Evolutionary conservation across 2,329 filamentous ascomycete species (phyloP), one percentile per base, ranked within the genome.

Genomic region (Talaromyces sp.): DNA sequence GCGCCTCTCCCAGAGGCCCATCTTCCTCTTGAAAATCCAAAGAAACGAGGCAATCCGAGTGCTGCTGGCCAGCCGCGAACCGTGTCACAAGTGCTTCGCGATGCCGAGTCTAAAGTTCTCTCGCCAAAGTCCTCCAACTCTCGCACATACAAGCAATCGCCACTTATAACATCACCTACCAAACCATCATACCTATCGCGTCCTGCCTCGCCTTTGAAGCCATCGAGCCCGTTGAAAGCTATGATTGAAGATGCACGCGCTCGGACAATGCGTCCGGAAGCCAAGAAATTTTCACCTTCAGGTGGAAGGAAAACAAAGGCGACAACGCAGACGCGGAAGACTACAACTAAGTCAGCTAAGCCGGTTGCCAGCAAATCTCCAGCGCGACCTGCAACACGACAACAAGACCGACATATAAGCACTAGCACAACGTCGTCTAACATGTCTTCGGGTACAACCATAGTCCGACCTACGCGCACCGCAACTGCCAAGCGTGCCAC

Each of bases 101-200:
- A 64, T 68, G 78, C 65, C 74, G 84, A 63, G 77, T 81, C 55
- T 82, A 89, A 72, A 26, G 83, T 96, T 41, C 81, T 96, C 2
- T 96, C 92, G 1, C 91, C 91, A 1, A 89, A 90, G 57, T 93
- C 90, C 0, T 88, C 89, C 61, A 96, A 96, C 70, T 89, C 89
- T 6, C 86, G 90, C 56, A 82, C 89, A 17, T 78, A 84, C 24
- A 84, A 84, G 21, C 83, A 85, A 55, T 84, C 82, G 1, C 82
- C 82, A 1, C 68, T 82, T 59, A 76, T 78, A 73, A 65, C 70
- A 11, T 76, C 75, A 4, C 73, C 75, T 17, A 71, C 81, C 68
- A 73, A 75, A 61, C 62, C 70, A 4, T 73, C 79, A 24, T 80
- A 82, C 60, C 78, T 86, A 43, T 79, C 83, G 1, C 82, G 84